phyloP scores from a whole-genome alignment of 1,284 basidiomycete genomes.

The Irpex sp. region DNA sequence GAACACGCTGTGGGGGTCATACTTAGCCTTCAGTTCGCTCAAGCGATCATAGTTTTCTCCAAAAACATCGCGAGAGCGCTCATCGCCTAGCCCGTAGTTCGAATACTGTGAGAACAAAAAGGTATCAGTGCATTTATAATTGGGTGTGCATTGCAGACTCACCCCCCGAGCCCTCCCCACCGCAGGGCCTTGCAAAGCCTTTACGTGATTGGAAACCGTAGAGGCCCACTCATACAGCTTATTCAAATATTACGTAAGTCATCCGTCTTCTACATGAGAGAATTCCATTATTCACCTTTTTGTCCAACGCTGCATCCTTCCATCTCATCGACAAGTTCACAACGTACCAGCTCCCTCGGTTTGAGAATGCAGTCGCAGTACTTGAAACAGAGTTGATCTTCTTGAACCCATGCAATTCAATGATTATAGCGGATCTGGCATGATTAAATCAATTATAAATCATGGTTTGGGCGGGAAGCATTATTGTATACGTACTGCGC shows the following conservation, averaged over 20 bases:
- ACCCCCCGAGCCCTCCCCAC: neutral
- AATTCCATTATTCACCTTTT: neutral
- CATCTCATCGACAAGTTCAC: constrained; percentile 6
- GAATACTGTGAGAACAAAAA: constrained; percentile 2
- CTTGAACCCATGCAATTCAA: constrained; percentile 4
- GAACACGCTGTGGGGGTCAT: constrained; percentile 51
- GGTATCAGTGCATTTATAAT: neutral
- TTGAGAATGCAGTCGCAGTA: constrained; percentile 6
- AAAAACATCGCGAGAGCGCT: constrained; percentile 29
- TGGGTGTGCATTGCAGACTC: neutral
- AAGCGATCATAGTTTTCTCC: constrained; percentile 43
- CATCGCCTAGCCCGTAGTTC: constrained; percentile 10
- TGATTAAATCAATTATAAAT: neutral
- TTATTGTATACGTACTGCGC: constrained; percentile 5
- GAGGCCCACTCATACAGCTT: constrained; percentile 4
- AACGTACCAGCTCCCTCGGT: constrained; percentile 7
- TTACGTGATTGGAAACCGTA: neutral
- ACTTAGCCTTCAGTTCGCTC: constrained; percentile 45
- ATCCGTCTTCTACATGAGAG: neutral
- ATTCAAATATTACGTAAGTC: neutral
- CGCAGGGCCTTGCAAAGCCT: neutral
- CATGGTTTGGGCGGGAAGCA: neutral
- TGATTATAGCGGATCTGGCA: constrained; percentile 5
- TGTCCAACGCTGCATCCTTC: constrained; percentile 5
- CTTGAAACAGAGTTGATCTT: constrained; percentile 7